Evolutionary conservation across 345 rosid genomes (phyloP), one percentile per base, ranked within the genome.

Genomic region (Erodium maritimum): DNA sequence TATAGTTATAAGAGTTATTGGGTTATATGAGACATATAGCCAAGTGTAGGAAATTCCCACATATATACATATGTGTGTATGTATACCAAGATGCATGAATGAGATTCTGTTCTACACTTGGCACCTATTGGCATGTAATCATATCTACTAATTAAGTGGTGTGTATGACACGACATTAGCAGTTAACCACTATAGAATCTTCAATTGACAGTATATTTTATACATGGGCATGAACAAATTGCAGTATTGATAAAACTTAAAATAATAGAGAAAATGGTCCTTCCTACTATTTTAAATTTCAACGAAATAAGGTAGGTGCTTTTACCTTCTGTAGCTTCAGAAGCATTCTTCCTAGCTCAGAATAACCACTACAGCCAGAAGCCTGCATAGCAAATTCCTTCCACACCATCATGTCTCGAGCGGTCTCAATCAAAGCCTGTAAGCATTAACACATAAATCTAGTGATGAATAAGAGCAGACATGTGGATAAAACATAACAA

Each of bases 321-420:
- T 63, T 77, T 87, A 94, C 97, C 25, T 60, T 81, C 51, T 87
- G 86, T 71, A 94, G 88, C 76, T 84, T 94, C 81, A 84, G 62
- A 67, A 94, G 96, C 96, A 87, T 87, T 77, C 65, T 76, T 66
- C 96, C 97, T 54, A 94, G 85, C 56, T 85, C 95, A 60, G 75
- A 69, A 81, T 94, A 94, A 57, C 85, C 87, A 66, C 61, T 65
- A 69, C 97, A 81, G 52, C 70, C 82, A 19, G 99, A 80, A 71
- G 90, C 85, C 69, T 80, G 95, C 86, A 67, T 74, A n/a, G 97
- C 93, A 69, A 87, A 90, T 60, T 87, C 95, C 76, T 90, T 94
- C 99, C 99, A 94, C 37, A 82, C 76, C 61, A 66, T 66, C 68
- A 90, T 84, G 56, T 84, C 81, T 22, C 82, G 88, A 61, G 85